Evolutionary conservation across 2,329 filamentous ascomycete species (phyloP), one percentile per base, ranked within the genome.

Genomic region (Trichoderma koningii): DNA sequence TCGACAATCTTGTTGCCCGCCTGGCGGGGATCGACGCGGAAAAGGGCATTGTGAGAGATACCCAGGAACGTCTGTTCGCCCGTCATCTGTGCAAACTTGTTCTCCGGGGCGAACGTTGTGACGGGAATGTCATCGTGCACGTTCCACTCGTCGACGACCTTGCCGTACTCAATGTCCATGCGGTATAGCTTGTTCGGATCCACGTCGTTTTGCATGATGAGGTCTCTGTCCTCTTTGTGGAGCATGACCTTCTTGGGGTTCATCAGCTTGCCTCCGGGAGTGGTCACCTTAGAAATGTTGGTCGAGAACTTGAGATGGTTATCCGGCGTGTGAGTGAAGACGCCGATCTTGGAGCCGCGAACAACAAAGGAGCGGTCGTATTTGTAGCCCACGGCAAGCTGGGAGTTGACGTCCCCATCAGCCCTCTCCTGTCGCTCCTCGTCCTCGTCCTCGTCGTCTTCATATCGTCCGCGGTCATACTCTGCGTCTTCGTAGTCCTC

Each of bases 141-240:
- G 71, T 97, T 97, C 95, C 95, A 99, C 77, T 99, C 95, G 73
- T 99, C 95, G 2, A 98, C 93, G 42, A 99, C 91, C 80, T 97
- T 98, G 70, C 95, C 95, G 71, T 96, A 96, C 76, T 99, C 94
- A 51, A 99, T 83, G 78, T 99, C 95, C 95, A 99, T 98, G 52
- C 92, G 91, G 76, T 93, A 99, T 1, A 99, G 84, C 59, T 92
- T 93, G 80, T 97, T 94, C 1, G 94, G 92, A 69, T 98, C 90
- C 59, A 88, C 76, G 55, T 84, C 82, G 71, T 96, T 93, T 76
- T 97, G 93, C 65, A 97, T 78, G 67, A 97, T 91, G 85, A 97
- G 89, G 73, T 96, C 92, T 52, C 88, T 85, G 78, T 97, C 93
- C 76, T 95, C 92, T 34, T 91, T 90, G 74, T 97, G 93, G 55